These are phyloP conservation scores for Eucalyptus curtisii DNA, from an alignment of 345 rosid genomes.

Conservation along the genomic window DNA sequence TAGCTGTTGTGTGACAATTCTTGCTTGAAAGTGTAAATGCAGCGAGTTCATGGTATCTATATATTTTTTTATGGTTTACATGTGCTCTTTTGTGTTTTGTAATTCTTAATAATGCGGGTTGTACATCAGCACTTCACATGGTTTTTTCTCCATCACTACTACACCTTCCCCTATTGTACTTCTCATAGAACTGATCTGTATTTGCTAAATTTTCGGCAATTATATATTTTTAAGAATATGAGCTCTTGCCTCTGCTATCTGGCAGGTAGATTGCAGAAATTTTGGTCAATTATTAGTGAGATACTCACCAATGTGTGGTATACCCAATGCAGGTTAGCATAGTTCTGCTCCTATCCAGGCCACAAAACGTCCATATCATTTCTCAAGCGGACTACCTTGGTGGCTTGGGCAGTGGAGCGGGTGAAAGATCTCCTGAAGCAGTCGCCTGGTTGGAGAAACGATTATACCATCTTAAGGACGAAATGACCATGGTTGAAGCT, in stretches of 20 bases:
- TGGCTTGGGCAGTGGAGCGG: conserved; percentile 1
- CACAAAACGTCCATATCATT: conserved; percentile 32
- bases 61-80: background rate
- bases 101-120: background rate
- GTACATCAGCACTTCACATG: background rate
- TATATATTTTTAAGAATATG: background rate
- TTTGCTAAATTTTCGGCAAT: background rate
- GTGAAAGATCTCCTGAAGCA: conserved; percentile 30
- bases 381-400: conserved; percentile 18
- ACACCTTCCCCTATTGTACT: background rate
- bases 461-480: conserved; percentile 61
- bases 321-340: conserved; percentile 46
- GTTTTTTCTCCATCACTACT: background rate
- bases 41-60: background rate
- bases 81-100: background rate
- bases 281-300: background rate
- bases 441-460: conserved; percentile 64
- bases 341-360: conserved; percentile 55
- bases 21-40: background rate
- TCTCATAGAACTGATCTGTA: background rate
- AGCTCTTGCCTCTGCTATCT: background rate
- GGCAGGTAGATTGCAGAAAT: background rate
- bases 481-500: conserved; percentile 66
- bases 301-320: background rate
- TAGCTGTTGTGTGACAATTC: background rate